Base-by-base conservation (phyloP, 768 basidiomycete species). In the Tricholoma sp. region DNA sequence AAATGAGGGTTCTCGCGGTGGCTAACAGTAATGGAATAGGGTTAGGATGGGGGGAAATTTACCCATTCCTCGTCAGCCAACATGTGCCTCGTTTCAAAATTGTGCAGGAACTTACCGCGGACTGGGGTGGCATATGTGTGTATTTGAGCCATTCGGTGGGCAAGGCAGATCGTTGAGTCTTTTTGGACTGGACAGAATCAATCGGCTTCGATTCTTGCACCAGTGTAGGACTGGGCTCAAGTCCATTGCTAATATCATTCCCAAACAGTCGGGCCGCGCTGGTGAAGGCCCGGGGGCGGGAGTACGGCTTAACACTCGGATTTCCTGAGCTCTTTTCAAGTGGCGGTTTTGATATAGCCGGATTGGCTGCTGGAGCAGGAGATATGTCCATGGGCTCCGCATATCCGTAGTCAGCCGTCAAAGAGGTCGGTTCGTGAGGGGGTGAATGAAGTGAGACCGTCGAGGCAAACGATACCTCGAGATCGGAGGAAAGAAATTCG, bases 311-410 rank as follows among this genome's bases (percentile, higher is more conserved):
- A 35, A 55, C 37, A 35, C 52, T 45, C 24, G 52, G 63, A 54
- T 43, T 24, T 37, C 31, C 56, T 18, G 29, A 50, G 29, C 27
- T 50, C 27, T 2, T 50, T 50, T 29, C 47, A 31, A 27, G 29
- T 31, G 47, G n/a, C 14, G 69, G 65, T 60, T 67, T 73, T 53
- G 59, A 57, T 63, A 64, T 52, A 54, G 54, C 35, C 50, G 68
- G 59, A 61, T 68, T 71, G 55, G 66, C 56, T 59, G 69, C 67
- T 63, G 71, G 86, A 21, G 80, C 82, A 8, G 91, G 91, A 3
- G 90, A 92, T 49, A 93, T 86, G 65, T 92, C 90, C 91, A 92
- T 92, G 3, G 88, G 81, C 52, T 85, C 78, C 51, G 79, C 74
- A 60, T 76, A 77, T 41, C 74, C 77, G 62, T 71, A 73, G 22